Conservation (phyloP, 176 grass and related monocot genomes). For the Thinopyrum elongatum region DNA sequence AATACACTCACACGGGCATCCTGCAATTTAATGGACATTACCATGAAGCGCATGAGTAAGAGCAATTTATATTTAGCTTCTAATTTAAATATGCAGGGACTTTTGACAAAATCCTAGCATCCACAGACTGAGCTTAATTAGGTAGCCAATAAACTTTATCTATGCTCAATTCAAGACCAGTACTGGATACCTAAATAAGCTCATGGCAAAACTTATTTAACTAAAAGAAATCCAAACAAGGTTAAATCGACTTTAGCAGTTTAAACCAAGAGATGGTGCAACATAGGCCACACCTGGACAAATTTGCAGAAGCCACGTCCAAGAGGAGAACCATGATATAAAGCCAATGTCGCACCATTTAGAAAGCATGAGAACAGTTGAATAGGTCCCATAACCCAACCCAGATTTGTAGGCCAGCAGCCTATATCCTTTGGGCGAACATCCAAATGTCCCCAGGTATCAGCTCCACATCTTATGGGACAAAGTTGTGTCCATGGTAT, state of each 20-base stretch:
- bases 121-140: no score
- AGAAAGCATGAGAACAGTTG: constrained; percentile 71
- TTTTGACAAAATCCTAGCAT: not conserved
- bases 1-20: constrained; percentile 83
- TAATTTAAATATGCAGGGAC: not conserved
- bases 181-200: not conserved
- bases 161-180: not conserved
- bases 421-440: constrained; percentile 54
- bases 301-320: constrained; percentile 89
- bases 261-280: constrained; percentile 5
- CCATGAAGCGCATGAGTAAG: not conserved
- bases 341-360: constrained; percentile 69
- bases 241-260: constrained; percentile 9
- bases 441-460: constrained; percentile 89
- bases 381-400: constrained; percentile 96
- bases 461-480: constrained; percentile 71
- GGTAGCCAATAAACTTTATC: no score
- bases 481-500: constrained; percentile 91
- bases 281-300: constrained; percentile 57
- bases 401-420: constrained; percentile 94
- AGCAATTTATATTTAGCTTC: not conserved
- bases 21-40: constrained; percentile 31
- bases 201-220: constrained; percentile 11
- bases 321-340: constrained; percentile 92
- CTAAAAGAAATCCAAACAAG: not conserved